Evolutionary conservation across 192 early-diverging fungal genomes (phyloP), one percentile per base, ranked within the genome.

Genomic region (Mortierella antarctica): DNA sequence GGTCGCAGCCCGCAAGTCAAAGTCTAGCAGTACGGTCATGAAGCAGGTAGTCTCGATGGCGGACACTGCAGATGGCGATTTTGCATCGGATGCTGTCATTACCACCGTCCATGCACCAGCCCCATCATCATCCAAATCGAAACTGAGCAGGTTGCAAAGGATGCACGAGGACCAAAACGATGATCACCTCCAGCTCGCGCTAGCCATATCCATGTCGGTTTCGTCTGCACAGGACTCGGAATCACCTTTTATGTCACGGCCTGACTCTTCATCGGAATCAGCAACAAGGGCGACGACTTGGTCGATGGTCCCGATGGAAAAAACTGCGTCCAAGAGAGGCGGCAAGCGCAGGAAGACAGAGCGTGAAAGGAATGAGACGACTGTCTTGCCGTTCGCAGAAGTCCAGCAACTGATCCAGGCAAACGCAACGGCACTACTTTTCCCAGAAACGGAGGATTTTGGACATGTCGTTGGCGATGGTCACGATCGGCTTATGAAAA

Each of bases 121-220:
- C 6, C 15, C 63, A 1, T n/a, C 62, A 8, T 11, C 56, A 8
- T 6, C 70, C 8, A 21, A 11, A 31, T 23, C 63, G 17, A 69
- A 62, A 8, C 15, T 71, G 2, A 61, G 57, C 13, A 71, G 41
- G 31, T 13, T 68, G 2, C 59, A 62, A 8, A 58, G 70, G 13
- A 17, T 72, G 15, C 65, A 68, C 12, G 58, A 67, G n/a, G 77
- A 80, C 47, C 77, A 80, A 48, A 50, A 72, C 7, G 70, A 80
- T 45, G 77, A 80, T 12, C 23, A 60, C 12, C 55, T 80, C 15
- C 77, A 80, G 21, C 44, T 80, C 39, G 77, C 77, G 14, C 46
- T 80, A 40, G 77, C 77, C 13, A 68, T 80, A 2, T 80, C 77
- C n/a, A 62, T 66, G 65, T 80, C 77, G 5, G 48, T 71, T 45